Evolutionary conservation across 768 basidiomycete genomes (phyloP), one percentile per base, ranked within the genome.

Genomic region (Amyloporia xantha): DNA sequence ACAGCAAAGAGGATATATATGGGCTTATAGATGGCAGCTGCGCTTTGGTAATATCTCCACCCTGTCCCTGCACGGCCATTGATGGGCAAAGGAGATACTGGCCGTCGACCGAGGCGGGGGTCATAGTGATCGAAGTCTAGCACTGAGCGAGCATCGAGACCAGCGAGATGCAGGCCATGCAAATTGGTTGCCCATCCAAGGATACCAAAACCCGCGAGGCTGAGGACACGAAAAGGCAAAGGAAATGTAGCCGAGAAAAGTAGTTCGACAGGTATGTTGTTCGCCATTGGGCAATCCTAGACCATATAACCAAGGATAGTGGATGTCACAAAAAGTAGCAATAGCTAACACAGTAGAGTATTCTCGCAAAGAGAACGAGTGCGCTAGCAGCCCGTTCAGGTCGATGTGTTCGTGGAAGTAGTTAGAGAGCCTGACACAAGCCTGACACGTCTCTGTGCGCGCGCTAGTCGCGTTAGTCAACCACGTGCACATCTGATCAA

Each of bases 161-260:
- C 84, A 13, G 85, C 70, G 10, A 74, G 55, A 54, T 84, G 72
- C 40, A 98, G 80, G 42, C 87, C 79, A 65, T 98, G 94, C 5
- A 98, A 68, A 66, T 98, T 99, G 27, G 84, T 81, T 0, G 92
- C 92, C 93, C 95, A 99, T 53, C 84, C 84, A 3, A 95, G 70
- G 48, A 93, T 78, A 10, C 91, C 93, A 27, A 90, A 57, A 17
- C 88, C 86, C 47, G 80, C 73, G 50, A 96, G 75, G 55, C 79
- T 77, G 50, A 96, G 77, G 21, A 91, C 90, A 53, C 96, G 87
- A 64, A 92, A 97, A 1, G 96, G 95, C 1, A 99, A 76, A 10
- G 96, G 95, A 62, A 95, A 87, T 17, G 69, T 68, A 30, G 75
- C 70, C 46, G 78, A 73, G 49, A 79, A 71, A 38, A 73, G 67